Conservation (phyloP, 1,284 basidiomycete species). For the Ceratobasidium sp. region DNA sequence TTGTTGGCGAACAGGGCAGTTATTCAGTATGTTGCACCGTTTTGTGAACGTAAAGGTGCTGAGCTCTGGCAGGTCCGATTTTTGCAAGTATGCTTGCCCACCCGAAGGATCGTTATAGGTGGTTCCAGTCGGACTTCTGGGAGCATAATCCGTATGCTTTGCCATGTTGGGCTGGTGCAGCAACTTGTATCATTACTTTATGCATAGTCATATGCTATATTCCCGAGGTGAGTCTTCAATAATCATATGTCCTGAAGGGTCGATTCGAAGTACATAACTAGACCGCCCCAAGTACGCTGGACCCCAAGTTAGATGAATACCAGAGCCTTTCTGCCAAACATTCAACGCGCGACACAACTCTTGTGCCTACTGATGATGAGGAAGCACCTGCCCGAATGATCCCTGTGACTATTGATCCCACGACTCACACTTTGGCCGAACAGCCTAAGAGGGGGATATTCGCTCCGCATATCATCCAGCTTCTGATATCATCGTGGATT, state of each 20-base stretch:
- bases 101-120: conserved; percentile 2
- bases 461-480: conserved; percentile 12
- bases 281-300: conserved; percentile 13
- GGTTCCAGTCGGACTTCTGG: conserved; percentile 28
- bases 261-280: neutral
- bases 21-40: conserved; percentile 16
- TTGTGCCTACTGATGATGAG: neutral
- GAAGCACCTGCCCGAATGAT: neutral
- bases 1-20: conserved; percentile 1
- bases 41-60: neutral
- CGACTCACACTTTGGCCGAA: neutral
- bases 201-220: conserved; percentile 11
- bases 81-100: conserved; percentile 17
- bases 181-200: conserved; percentile 10
- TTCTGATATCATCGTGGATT: conserved; percentile 30
- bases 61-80: conserved; percentile 1
- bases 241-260: neutral
- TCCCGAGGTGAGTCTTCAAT: conserved; percentile 6
- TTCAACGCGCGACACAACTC: neutral
- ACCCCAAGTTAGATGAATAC: neutral
- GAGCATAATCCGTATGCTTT: conserved; percentile 14
- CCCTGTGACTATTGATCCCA: conserved; percentile 1
- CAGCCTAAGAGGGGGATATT: neutral
- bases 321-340: neutral
- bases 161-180: conserved; percentile 20